phyloP scores from a whole-genome alignment of 345 rosid genomes.

The Passiflora organensis region DNA sequence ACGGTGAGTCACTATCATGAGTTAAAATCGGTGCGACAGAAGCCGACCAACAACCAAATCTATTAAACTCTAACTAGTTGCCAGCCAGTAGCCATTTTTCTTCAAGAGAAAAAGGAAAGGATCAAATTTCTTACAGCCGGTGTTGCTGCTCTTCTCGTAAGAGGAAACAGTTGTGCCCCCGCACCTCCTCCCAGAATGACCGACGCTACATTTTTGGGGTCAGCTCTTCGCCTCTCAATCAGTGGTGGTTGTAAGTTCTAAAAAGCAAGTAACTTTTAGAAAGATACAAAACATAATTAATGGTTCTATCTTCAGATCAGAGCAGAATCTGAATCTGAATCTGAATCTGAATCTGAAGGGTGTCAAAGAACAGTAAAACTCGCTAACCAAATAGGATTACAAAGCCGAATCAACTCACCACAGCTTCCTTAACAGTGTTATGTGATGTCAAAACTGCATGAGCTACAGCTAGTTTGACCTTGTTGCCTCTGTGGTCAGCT shows the following conservation, averaged over 20 bases:
- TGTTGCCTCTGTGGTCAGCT: constrained; percentile 30
- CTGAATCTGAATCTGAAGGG: constrained; percentile 2
- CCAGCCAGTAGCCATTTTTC: no score
- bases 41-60: no score
- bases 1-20: neutral
- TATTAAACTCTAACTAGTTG: no score
- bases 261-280: constrained; percentile 14
- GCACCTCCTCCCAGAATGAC: constrained; percentile 93
- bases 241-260: constrained; percentile 46
- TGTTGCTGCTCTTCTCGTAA: constrained; percentile 80
- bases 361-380: neutral
- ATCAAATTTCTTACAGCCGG: constrained; percentile 94
- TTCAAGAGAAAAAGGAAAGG: no score
- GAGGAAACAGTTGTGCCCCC: constrained; percentile 89
- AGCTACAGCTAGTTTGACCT: constrained; percentile 47
- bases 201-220: constrained; percentile 84
- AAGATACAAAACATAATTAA: neutral
- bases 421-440: constrained; percentile 38
- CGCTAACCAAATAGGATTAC: neutral
- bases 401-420: constrained; percentile 36
- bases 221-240: constrained; percentile 50
- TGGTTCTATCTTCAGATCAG: neutral
- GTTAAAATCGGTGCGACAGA: no score
- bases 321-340: constrained; percentile 2
- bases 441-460: constrained; percentile 63